Conservation (phyloP, 768 basidiomycete species). For the Suillus ampliporus region DNA sequence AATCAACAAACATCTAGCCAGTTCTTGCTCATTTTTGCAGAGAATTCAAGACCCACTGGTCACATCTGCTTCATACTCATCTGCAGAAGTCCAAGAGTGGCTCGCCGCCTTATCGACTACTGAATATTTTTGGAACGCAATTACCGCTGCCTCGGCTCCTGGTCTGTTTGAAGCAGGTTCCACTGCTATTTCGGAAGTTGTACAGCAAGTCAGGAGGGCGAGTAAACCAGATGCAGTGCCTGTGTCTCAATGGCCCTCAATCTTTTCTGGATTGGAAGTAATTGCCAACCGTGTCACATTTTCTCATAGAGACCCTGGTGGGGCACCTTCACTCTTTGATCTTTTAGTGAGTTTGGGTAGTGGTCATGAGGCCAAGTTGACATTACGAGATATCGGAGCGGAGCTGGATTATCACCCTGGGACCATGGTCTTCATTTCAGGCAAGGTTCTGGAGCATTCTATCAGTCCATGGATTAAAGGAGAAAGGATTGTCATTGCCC, state of each 20-base stretch:
- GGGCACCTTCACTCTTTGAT: constrained; percentile 9
- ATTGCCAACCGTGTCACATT: constrained; percentile 10
- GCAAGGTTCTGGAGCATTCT: constrained; percentile 3
- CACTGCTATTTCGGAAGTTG: neutral
- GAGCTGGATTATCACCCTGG: constrained; percentile 1
- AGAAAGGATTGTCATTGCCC: neutral
- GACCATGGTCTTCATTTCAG: neutral
- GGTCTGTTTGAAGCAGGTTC: neutral
- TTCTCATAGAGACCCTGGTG: neutral
- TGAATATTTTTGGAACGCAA: neutral
- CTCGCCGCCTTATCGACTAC: neutral
- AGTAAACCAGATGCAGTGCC: neutral
- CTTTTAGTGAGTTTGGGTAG: constrained; percentile 11
- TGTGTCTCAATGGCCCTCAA: constrained; percentile 9
- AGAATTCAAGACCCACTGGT: neutral
- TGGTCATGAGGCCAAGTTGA: neutral
- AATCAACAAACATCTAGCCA: neutral
- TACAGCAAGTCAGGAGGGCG: neutral
- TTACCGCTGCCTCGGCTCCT: neutral
- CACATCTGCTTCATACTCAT: neutral
- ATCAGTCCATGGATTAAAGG: neutral
- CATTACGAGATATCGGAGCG: constrained; percentile 1
- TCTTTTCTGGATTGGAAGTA: constrained; percentile 9
- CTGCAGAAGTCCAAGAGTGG: neutral
- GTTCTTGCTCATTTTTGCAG: neutral